A percentile compares a stretch with the other conserved stretches of the same genome.
Evolutionary conservation across 2,329 filamentous ascomycete genomes (phyloP).

Genomic region (Fusarium ramigenum): DNA sequence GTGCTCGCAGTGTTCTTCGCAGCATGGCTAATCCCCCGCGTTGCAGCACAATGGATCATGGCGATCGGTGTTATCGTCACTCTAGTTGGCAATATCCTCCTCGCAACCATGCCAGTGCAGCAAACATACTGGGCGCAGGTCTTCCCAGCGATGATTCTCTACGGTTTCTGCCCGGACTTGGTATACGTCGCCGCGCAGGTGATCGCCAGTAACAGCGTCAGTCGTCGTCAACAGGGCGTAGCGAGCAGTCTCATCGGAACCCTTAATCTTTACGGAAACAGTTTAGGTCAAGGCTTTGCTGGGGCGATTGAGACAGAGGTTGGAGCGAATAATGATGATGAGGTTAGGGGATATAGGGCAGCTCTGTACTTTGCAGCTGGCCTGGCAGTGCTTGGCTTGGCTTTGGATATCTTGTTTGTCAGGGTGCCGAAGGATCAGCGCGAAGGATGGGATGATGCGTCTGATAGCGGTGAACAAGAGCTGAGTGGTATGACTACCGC

Average conservation of each 20-base stretch:
- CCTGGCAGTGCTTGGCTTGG: conserved; percentile 1
- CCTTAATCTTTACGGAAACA: conserved; percentile 47
- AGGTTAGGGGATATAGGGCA: conserved; percentile 1
- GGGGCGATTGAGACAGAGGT: conserved; percentile 48
- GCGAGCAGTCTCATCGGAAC: conserved; percentile 59
- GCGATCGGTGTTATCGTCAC: conserved; percentile 50
- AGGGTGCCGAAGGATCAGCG: conserved; percentile 19
- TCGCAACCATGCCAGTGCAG: conserved; percentile 55
- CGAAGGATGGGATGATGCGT: conserved; percentile 13
- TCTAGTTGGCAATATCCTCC: conserved; percentile 7
- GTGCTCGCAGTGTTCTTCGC: conserved; percentile 10
- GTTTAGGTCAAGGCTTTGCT: conserved; percentile 46
- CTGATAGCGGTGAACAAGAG: background rate
- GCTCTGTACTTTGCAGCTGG: conserved; percentile 19
- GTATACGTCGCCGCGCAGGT: conserved; percentile 62
- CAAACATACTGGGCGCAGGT: conserved; percentile 53
- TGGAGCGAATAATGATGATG: background rate
- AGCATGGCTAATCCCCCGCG: conserved; percentile 57
- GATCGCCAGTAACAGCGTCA: conserved; percentile 62
- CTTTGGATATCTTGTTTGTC: conserved; percentile 6
- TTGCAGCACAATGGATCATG: conserved; percentile 59
- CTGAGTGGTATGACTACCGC: conserved; percentile 3
- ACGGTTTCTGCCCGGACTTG: conserved; percentile 57
- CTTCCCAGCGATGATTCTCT: conserved; percentile 51
- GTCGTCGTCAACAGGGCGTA: conserved; percentile 58